Base-by-base conservation (phyloP, 352 stramenopile genomes). In the Pythium scleroteichum region DNA sequence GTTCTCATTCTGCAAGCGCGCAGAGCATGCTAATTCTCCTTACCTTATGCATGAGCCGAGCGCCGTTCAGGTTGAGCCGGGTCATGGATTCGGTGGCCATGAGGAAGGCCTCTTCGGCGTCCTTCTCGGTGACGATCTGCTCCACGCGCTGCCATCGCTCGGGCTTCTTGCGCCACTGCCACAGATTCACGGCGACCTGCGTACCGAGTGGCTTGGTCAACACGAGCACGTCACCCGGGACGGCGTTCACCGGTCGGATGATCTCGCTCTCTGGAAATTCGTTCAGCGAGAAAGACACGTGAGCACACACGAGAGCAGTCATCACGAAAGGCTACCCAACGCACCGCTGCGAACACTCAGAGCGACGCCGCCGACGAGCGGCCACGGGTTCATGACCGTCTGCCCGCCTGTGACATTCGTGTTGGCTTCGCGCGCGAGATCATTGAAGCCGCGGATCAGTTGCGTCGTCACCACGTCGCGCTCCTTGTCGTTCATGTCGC, bases 311-410 rank as follows among this genome's bases (percentile, higher is more conserved):
- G 26, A 13, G 8, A 52, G 45, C 20, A 23, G 29, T 35, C 29
- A 35, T 35, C 29, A 5, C 10, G 10, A 35, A 35, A 35, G 29
- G 10, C 29, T 50, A 14, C 8, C 42, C 42, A 44, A 72, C 70
- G n/a, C 44, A 92, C 82, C 82, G 26, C 78, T 89, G 33, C 83
- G 83, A 6, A 93, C 83, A 54, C 80, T 90, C 83, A 96, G 98
- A 0, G 93, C 93, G 29, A 97, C 90, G 53, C 95, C 95, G 26
- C 95, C 95, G 62, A 98, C 96, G 53, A 98, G 95, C 19, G 93
- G 92, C 95, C 95, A 98, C 29, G 93, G 93, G 76, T 98, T 98
- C 72, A 97, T 90, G 48, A 98, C 95, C 0, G 95, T 98, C 75
- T 98, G 95, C 17, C 95, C 95, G 32, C 95, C 95, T 13, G 92